phyloP scores from a whole-genome alignment of 2,329 filamentous ascomycete species.

The Hypoxylon sp. region DNA sequence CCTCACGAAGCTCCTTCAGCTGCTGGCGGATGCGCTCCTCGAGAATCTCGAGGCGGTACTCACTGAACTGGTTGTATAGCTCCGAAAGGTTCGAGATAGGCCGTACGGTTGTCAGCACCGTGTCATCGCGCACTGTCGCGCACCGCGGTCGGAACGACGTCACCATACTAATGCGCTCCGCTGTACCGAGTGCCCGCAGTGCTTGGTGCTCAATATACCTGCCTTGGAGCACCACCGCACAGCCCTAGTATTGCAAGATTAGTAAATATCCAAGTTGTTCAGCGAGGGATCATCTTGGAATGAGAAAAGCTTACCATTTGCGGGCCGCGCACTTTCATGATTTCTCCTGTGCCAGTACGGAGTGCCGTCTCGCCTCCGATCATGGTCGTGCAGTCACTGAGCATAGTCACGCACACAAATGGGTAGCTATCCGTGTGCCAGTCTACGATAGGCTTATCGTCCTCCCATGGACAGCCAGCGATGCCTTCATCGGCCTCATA shows the following conservation, averaged over 20 bases:
- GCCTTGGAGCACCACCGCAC: slow-evolving; percentile 75
- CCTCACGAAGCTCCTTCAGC: slow-evolving; percentile 60
- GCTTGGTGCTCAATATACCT: slow-evolving; percentile 77
- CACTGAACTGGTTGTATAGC: slow-evolving; percentile 72
- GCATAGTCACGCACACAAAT: slow-evolving; percentile 79
- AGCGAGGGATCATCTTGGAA: slow-evolving; percentile 27
- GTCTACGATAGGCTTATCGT: slow-evolving; percentile 69
- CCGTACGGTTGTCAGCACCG: slow-evolving; percentile 71
- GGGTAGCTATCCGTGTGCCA: slow-evolving; percentile 78
- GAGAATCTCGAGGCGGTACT: slow-evolving; percentile 75
- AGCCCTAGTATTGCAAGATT: slow-evolving; percentile 61
- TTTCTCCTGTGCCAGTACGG: slow-evolving; percentile 66
- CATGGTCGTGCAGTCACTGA: slow-evolving; percentile 74
- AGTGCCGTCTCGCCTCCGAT: slow-evolving; percentile 75
- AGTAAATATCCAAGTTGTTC: slow-evolving; percentile 34
- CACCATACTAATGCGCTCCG: slow-evolving; percentile 76
- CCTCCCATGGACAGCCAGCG: slow-evolving; percentile 57
- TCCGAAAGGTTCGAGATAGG: slow-evolving; percentile 69
- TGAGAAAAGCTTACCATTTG: slow-evolving; percentile 64
- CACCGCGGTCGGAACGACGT: slow-evolving; percentile 75
- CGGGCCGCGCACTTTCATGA: slow-evolving; percentile 72
- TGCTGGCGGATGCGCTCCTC: slow-evolving; percentile 68
- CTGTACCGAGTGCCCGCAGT: slow-evolving; percentile 68
- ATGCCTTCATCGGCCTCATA: slow-evolving; percentile 52
- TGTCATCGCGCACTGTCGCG: slow-evolving; percentile 70